Evolutionary conservation across 139 green algal species (phyloP).

Genomic region (Edaphochlamys debaryana): DNA sequence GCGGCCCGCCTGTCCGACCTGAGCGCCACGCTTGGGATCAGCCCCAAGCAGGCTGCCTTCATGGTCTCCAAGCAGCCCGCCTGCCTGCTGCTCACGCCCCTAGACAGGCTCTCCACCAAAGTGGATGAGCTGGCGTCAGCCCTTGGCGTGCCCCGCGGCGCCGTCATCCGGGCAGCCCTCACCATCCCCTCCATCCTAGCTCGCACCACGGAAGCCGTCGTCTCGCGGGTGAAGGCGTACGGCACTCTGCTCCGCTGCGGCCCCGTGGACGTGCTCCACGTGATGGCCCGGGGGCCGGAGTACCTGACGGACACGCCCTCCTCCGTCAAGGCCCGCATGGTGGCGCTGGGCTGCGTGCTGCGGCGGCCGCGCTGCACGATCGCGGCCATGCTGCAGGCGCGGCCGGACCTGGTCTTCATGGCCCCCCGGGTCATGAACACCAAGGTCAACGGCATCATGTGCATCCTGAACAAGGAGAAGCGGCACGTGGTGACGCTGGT

Average conservation of each 20-base stretch:
- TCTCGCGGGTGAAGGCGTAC: not conserved
- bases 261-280: constrained; percentile 20
- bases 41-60: constrained; percentile 16
- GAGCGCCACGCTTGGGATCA: not conserved
- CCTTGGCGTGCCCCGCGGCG: constrained; percentile 17
- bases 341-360: constrained; percentile 37
- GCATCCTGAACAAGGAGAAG: constrained; percentile 52
- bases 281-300: constrained; percentile 40
- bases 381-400: constrained; percentile 23
- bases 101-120: not conserved
- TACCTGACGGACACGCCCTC: constrained; percentile 40
- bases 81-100: constrained; percentile 36
- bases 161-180: constrained; percentile 1
- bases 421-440: constrained; percentile 38
- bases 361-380: constrained; percentile 25
- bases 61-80: constrained; percentile 38
- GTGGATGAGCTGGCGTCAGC: constrained; percentile 22
- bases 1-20: constrained; percentile 15
- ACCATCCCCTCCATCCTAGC: constrained; percentile 26
- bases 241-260: constrained; percentile 11
- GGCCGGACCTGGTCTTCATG: constrained; percentile 41
- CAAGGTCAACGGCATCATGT: constrained; percentile 57
- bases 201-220: constrained; percentile 13
- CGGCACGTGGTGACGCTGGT: constrained; percentile 36
- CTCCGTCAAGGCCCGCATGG: constrained; percentile 30